Conservation (phyloP, 805 yeast species). For the Metschnikowia henanensis region DNA sequence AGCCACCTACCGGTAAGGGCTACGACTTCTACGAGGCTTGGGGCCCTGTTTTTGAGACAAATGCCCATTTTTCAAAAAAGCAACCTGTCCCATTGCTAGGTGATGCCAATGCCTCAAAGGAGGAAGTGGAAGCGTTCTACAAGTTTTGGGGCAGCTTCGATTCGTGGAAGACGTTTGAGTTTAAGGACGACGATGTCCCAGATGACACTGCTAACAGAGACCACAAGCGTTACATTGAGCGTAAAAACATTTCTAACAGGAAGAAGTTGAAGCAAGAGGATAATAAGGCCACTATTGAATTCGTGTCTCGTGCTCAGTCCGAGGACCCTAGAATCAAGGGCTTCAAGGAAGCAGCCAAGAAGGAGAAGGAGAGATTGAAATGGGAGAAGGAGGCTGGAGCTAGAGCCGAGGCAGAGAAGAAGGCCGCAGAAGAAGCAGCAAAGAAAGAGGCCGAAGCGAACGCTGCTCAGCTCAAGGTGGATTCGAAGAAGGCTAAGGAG, state of each 20-base stretch:
- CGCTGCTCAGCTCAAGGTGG: constrained; percentile 57
- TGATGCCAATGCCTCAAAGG: constrained; percentile 60
- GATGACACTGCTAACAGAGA: constrained; percentile 99
- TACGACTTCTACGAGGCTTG: constrained; percentile 91
- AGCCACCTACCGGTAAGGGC: constrained; percentile 68
- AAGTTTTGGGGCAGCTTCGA: constrained; percentile 91
- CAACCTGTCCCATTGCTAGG: constrained; percentile 90
- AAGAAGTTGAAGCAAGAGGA: constrained; percentile 98
- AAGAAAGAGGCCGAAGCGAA: constrained; percentile 76
- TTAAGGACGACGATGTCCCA: constrained; percentile 98
- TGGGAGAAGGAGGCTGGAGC: constrained; percentile 99
- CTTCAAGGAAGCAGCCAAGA: constrained; percentile 93
- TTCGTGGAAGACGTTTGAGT: constrained; percentile 98
- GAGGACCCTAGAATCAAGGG: constrained; percentile 95
- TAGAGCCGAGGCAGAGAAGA: constrained; percentile 93
- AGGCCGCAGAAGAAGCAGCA: constrained; percentile 85
- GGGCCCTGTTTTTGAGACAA: constrained; percentile 89
- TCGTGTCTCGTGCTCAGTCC: constrained; percentile 82
- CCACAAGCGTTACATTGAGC: constrained; percentile 97
- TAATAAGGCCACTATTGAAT: constrained; percentile 80
- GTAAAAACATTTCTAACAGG: constrained; percentile 95
- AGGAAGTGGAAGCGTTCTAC: constrained; percentile 85
- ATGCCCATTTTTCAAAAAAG: constrained; percentile 89
- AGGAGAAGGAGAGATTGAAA: constrained; percentile 90
- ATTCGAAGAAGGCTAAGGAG: constrained; percentile 83